These are phyloP conservation scores for Schizochytrium sp. DNA, from an alignment of 108 stramenopile species.

Conservation along the genomic window DNA sequence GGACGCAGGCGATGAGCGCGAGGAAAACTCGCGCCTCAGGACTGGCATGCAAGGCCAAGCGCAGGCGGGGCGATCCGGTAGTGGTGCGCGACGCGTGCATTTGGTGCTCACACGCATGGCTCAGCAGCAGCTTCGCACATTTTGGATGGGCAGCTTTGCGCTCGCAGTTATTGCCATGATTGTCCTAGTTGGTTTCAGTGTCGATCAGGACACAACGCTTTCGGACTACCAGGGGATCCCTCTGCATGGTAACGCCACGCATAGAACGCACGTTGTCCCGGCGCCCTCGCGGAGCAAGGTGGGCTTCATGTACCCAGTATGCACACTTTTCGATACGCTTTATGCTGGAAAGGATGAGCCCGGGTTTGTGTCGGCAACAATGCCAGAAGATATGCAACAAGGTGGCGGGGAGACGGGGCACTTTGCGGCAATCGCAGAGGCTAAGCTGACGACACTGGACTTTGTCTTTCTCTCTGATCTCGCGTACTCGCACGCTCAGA, in stretches of 20 bases:
- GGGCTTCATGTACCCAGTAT: neutral
- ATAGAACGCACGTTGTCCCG: neutral
- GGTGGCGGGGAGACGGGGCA: neutral
- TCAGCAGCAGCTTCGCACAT: neutral
- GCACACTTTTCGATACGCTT: neutral
- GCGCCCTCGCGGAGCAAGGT: neutral
- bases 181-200: neutral
- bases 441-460: neutral
- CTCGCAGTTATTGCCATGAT: neutral
- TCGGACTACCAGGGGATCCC: neutral
- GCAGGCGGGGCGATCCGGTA: neutral
- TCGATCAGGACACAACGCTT: neutral
- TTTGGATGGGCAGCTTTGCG: neutral
- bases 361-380: neutral
- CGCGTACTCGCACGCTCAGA: neutral
- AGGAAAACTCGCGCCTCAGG: neutral
- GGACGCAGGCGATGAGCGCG: neutral
- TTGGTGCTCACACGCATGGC: neutral
- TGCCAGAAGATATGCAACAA: neutral
- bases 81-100: neutral
- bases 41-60: too few species aligned
- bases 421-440: neutral
- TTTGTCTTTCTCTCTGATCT: neutral
- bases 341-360: neutral
- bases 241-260: neutral